These are phyloP conservation scores for Lepidium didymum DNA, from an alignment of 345 rosid genomes.

Conservation along the genomic window DNA sequence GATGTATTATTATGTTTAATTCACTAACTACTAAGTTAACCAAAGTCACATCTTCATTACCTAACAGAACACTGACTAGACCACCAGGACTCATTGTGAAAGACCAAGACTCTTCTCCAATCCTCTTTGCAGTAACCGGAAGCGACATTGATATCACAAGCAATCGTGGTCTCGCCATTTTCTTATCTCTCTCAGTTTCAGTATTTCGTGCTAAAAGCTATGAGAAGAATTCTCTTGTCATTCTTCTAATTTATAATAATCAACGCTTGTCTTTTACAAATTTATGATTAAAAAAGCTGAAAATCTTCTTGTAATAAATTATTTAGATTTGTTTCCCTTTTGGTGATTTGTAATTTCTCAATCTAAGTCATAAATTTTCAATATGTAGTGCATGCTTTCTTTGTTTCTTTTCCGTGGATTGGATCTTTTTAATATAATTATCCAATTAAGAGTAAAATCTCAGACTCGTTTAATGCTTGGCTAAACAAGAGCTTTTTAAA, in stretches of 20 bases:
- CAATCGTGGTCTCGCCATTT: conserved; percentile 54
- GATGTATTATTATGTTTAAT: background rate
- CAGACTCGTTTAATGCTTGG: background rate
- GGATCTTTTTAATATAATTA: background rate
- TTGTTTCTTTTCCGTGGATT: background rate
- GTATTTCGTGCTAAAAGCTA: background rate
- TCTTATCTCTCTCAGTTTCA: background rate
- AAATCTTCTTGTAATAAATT: background rate
- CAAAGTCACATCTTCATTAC: conserved; percentile 31
- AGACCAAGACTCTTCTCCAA: conserved; percentile 83
- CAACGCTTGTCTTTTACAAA: background rate
- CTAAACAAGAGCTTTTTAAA: background rate
- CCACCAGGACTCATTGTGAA: conserved; percentile 93
- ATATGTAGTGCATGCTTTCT: background rate
- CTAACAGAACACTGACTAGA: conserved; percentile 87
- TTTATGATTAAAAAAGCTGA: no score
- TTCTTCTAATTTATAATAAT: conserved; percentile 13
- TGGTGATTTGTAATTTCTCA: background rate
- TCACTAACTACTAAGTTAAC: background rate
- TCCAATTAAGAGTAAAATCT: background rate
- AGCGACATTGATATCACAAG: conserved; percentile 90
- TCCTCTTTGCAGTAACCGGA: conserved; percentile 87
- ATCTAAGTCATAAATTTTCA: background rate
- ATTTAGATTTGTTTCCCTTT: background rate
- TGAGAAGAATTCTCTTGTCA: conserved; percentile 3